phyloP scores from a whole-genome alignment of 257 asterid species.

The Euphrasia confusa region DNA sequence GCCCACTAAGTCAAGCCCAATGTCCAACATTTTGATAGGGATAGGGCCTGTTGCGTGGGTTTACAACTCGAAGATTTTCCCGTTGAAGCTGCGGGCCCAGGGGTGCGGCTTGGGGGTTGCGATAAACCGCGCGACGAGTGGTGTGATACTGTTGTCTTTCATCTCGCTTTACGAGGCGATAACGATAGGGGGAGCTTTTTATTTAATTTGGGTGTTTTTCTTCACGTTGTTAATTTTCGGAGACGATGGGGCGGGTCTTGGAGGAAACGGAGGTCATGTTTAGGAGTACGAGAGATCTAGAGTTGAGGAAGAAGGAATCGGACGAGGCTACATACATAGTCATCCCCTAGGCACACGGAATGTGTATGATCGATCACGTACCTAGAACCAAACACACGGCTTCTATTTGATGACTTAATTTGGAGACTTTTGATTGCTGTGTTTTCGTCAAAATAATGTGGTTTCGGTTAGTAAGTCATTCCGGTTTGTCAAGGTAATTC shows the following conservation, averaged over 20 bases:
- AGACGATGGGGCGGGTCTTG: slow-evolving; percentile 25
- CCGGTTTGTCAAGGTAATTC: too few species aligned
- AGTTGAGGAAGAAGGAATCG: neutral
- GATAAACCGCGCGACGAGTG: slow-evolving; percentile 13
- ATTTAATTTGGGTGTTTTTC: slow-evolving; percentile 21
- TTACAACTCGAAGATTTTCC: too few species aligned
- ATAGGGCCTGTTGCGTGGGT: too few species aligned
- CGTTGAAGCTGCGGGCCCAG: slow-evolving; percentile 32
- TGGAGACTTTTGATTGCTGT: too few species aligned
- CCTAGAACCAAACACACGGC: too few species aligned
- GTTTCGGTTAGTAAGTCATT: too few species aligned
- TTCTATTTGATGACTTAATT: too few species aligned
- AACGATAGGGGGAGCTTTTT: slow-evolving; percentile 24
- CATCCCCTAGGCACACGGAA: too few species aligned
- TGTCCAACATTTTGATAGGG: too few species aligned
- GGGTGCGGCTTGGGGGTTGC: slow-evolving; percentile 25
- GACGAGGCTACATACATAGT: neutral
- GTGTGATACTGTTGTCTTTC: slow-evolving; percentile 25
- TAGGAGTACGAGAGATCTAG: slow-evolving; percentile 23
- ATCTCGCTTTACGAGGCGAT: slow-evolving; percentile 19
- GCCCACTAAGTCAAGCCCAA: too few species aligned
- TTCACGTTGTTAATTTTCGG: slow-evolving; percentile 27
- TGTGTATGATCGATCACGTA: too few species aligned
- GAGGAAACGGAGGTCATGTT: slow-evolving; percentile 29
- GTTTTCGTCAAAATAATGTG: too few species aligned